phyloP scores from a whole-genome alignment of 805 yeast genomes.

The Cephaloascus albidus region DNA sequence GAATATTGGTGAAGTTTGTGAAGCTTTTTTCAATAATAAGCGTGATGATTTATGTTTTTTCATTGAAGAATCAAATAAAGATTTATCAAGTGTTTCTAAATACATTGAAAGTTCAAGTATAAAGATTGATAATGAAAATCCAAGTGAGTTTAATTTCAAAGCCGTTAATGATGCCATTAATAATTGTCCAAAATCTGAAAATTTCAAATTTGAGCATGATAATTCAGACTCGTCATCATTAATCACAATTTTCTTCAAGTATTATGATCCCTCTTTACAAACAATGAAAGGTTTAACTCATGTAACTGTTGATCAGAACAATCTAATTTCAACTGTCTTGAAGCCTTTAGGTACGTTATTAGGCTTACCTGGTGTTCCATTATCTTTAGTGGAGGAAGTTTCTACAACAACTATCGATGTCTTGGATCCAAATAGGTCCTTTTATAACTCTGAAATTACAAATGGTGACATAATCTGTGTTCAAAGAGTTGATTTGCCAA shows the following conservation, averaged over 20 bases:
- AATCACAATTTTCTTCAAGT: slow-evolving; percentile 38
- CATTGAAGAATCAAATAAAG: slow-evolving; percentile 50
- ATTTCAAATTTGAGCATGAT: background rate
- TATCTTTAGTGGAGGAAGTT: slow-evolving; percentile 51
- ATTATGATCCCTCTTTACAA: slow-evolving; percentile 50
- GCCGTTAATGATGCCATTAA: slow-evolving; percentile 1
- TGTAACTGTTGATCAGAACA: slow-evolving; percentile 38
- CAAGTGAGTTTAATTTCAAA: slow-evolving; percentile 8
- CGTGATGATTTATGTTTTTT: slow-evolving; percentile 47
- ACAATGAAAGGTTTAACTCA: slow-evolving; percentile 61
- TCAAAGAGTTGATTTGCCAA: slow-evolving; percentile 10
- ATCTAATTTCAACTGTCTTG: slow-evolving; percentile 28
- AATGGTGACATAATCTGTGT: slow-evolving; percentile 59
- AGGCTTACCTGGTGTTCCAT: slow-evolving; percentile 22
- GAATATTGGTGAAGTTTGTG: slow-evolving; percentile 44
- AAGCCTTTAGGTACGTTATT: slow-evolving; percentile 31
- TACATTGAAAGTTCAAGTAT: slow-evolving; percentile 4
- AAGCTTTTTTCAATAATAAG: slow-evolving; percentile 34
- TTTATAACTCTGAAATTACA: slow-evolving; percentile 47
- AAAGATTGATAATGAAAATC: slow-evolving; percentile 4
- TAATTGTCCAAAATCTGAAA: background rate
- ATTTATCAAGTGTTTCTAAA: slow-evolving; percentile 21
- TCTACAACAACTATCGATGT: slow-evolving; percentile 42
- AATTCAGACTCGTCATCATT: background rate
- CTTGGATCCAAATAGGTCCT: slow-evolving; percentile 28